Base-by-base conservation (phyloP, 805 yeast species). In the Ogataea trehaloabstinens region DNA sequence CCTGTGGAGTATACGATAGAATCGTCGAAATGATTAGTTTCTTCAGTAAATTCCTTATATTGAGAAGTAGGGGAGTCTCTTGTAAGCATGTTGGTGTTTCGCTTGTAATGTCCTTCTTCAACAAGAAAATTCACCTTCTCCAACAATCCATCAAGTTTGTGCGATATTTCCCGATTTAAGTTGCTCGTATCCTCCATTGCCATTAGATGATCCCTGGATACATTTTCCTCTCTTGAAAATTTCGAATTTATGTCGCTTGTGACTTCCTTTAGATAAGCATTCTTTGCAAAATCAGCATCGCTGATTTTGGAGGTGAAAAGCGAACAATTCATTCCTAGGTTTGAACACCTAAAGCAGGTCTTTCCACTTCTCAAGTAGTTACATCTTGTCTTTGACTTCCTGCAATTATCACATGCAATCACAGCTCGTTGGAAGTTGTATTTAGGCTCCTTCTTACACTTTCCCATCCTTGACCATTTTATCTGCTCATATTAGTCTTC, bases 351-450 rank as follows among this genome's bases (percentile, higher is more conserved):
- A 28, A 52, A 45, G 31, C 57, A 52, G 11, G 30, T 35, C 6
- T 36, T n/a, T 7, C 53, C 51, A 28, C 37, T 31, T 19, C 35
- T 28, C 17, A 46, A 19, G 31, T 49, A 43, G 24, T 43, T 45
- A 33, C 57, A 52, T 21, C 54, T 47, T 4, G 54, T 45, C 35
- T 52, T 52, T 2, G 55, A 40, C 32, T 46, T 52, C 19, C 56
- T 25, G 34, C 57, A 52, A 19, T 45, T 48, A 16, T 31, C 41
- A 34, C 57, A 39, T 7, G 44, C 55, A 21, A 50, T 34, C 2
- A 45, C 24, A 11, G 54, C 54, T 22, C 52, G 44, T 28, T 33
- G 45, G 28, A 49, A 47, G 11, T 35, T 40, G 28, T 48, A 44
- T 27, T 48, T 47, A 24, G 44, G 27, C 22, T 7, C n/a, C 31